Base-by-base conservation (phyloP, 2,329 filamentous ascomycete species). In the Alternaria metachromatica region DNA sequence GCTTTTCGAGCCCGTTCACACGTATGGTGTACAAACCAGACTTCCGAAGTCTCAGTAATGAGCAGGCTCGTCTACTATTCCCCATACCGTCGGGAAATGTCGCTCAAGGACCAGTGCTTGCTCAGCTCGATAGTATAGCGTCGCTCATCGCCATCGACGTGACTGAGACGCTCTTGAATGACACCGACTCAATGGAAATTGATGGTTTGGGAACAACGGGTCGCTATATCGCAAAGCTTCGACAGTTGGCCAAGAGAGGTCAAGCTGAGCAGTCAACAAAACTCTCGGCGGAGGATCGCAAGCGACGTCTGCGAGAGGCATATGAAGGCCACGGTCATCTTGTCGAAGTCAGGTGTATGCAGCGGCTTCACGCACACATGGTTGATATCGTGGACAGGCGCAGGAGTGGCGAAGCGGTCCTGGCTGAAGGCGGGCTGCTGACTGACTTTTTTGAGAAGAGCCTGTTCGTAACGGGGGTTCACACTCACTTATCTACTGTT, bases 401-500 rank as follows among this genome's bases (percentile, higher is more conserved):
- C 10, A 64, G 15, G 12, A 63, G 49, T 6, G 60, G 63, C 5
- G 23, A 68, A 1, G 63, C 72, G 21, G 8, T 72, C 28, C 43
- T 57, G 9, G 33, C 60, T 28, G 48, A 66, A 45, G 58, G 60
- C 28, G 61, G 55, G 41, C 25, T 60, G 41, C 58, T 62, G 2
- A 33, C 18, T 12, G 51, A 56, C 10, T 23, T 74, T 15, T 73
- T 72, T 55, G 49, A 23, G 3, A 45, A 48, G 2, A 58, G 71
- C 11, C 18, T 70, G 15, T 56, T 51, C 6, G 51, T 72, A 3
- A 51, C 57, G n/a, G 45, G 49, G 13, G 63, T 62, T 7, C 68
- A 69, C 43, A 37, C 60, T n/a, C 65, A 63, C 28, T 50, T 75
- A 4, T 13, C 51, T n/a, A 23, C 49, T 3, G 13, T 80, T 2